A percentile compares a stretch with the other conserved stretches of the same genome.
Conservation (phyloP, 2,329 filamentous ascomycete genomes). For the Diaporthe sp. region DNA sequence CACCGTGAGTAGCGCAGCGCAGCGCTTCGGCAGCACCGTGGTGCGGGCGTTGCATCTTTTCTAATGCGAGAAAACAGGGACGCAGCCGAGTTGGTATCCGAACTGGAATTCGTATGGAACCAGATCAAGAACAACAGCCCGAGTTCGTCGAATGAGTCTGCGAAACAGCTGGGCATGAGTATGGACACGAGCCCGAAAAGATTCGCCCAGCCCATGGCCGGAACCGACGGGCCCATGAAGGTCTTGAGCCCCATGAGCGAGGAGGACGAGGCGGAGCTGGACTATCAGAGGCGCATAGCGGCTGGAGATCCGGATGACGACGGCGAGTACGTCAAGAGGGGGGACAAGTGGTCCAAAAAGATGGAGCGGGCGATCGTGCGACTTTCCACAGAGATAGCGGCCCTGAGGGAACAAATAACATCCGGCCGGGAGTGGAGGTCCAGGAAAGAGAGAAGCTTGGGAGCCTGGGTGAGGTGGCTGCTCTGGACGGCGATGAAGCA, state of each 20-base stretch:
- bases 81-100: slow-evolving; percentile 86
- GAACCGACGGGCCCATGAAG: slow-evolving; percentile 69
- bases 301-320: slow-evolving; percentile 53
- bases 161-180: slow-evolving; percentile 54
- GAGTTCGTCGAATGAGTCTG: slow-evolving; percentile 68
- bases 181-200: slow-evolving; percentile 50
- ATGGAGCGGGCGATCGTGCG: slow-evolving; percentile 89
- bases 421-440: slow-evolving; percentile 77
- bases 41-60: background rate
- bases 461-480: slow-evolving; percentile 77
- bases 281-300: slow-evolving; percentile 57
- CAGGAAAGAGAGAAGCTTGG: slow-evolving; percentile 71
- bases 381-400: slow-evolving; percentile 92
- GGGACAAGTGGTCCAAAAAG: slow-evolving; percentile 78
- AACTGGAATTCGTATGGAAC: slow-evolving; percentile 99
- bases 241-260: slow-evolving; percentile 89
- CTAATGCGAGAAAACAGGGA: slow-evolving; percentile 61
- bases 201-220: slow-evolving; percentile 58
- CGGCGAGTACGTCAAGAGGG: slow-evolving; percentile 53
- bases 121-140: slow-evolving; percentile 91
- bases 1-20: slow-evolving; percentile 64
- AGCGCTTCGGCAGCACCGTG: background rate
- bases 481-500: slow-evolving; percentile 79
- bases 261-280: slow-evolving; percentile 74
- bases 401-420: slow-evolving; percentile 89